Base-by-base conservation (phyloP, 1,284 basidiomycete species). In the Chondrostereum purpureum region DNA sequence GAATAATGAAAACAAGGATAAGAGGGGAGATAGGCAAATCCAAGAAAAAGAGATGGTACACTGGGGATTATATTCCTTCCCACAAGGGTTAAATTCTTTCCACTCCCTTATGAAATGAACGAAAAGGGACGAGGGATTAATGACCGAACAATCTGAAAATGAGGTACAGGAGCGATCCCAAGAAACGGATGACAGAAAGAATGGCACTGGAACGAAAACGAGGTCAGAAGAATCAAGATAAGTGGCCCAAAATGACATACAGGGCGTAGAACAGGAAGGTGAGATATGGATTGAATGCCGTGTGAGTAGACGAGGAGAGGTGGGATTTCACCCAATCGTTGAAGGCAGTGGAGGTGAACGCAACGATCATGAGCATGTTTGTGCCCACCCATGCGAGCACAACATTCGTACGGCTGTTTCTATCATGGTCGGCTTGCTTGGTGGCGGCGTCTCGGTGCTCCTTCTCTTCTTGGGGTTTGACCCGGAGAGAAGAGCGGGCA, bases 361-460 rank as follows among this genome's bases (percentile, higher is more conserved):
- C 72, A 24, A 92, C 59, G 53, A 92, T 88, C 73, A 93, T 73
- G 23, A 79, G 36, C 84, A 92, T 85, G 66, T 93, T 94, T 3
- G 81, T 81, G 27, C 85, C 88, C 41, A 92, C 75, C 86, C 89
- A 93, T 3, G 84, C 72, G 10, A 93, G 75, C 16, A 93, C 88
- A 41, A 91, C 84, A 60, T 92, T 87, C 16, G 90, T 91, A 45
- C 85, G 70, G 57, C 81, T 87, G 66, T 83, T 91, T 53, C 84
- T 77, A 63, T 88, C 86, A 56, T 81, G 81, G 65, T 95, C 92
- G n/a, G 80, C 76, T 55, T 92, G 85, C 67, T 93, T 94, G 22
- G 89, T 91, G 39, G 83, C 83, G n/a, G 89, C 80, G 57, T 86
- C 83, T 44, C 91, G 79, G 58, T 90, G 85, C 64, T 92, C 79